Conservation (phyloP, 2,329 filamentous ascomycete genomes). For the Epichloe sylvatica region DNA sequence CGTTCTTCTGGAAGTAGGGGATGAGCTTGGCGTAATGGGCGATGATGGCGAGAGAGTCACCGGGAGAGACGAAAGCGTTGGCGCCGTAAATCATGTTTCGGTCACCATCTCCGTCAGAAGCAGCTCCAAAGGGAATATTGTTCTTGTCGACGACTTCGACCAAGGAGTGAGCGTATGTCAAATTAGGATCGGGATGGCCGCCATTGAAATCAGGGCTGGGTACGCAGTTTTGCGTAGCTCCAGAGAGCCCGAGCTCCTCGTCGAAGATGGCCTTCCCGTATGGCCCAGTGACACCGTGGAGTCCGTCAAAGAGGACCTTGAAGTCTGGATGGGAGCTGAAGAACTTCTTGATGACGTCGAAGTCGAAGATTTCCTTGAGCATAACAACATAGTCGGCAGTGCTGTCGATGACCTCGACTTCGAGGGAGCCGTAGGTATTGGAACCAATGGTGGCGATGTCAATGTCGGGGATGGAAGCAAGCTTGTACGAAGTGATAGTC, state of each 20-base stretch:
- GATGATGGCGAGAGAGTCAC: conserved; percentile 95
- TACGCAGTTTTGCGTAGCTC: conserved; percentile 74
- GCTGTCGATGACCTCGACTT: conserved; percentile 92
- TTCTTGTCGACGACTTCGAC: conserved; percentile 89
- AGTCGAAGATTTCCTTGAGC: conserved; percentile 98
- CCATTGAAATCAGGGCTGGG: conserved; percentile 93
- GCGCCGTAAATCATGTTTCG: conserved; percentile 99
- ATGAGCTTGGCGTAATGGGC: conserved; percentile 93
- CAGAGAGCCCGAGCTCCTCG: conserved; percentile 73
- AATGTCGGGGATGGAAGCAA: conserved; percentile 72
- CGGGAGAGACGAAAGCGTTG: conserved; percentile 89
- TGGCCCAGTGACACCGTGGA: conserved; percentile 87
- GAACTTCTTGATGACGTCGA: conserved; percentile 88
- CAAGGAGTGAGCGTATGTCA: conserved; percentile 89
- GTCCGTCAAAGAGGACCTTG: conserved; percentile 90
- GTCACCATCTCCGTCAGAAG: conserved; percentile 93
- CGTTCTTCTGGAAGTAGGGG: conserved; percentile 96
- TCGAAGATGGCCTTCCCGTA: conserved; percentile 94
- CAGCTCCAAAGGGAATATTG: conserved; percentile 87
- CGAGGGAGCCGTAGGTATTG: conserved; percentile 69
- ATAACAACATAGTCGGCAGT: conserved; percentile 83
- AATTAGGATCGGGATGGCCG: conserved; percentile 93
- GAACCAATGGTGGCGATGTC: conserved; percentile 74
- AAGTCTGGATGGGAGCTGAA: conserved; percentile 77
- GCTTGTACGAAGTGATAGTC: conserved; percentile 81